Base-by-base conservation (phyloP, 73 alveolate genomes). In the Symbiodinium pilosum region DNA sequence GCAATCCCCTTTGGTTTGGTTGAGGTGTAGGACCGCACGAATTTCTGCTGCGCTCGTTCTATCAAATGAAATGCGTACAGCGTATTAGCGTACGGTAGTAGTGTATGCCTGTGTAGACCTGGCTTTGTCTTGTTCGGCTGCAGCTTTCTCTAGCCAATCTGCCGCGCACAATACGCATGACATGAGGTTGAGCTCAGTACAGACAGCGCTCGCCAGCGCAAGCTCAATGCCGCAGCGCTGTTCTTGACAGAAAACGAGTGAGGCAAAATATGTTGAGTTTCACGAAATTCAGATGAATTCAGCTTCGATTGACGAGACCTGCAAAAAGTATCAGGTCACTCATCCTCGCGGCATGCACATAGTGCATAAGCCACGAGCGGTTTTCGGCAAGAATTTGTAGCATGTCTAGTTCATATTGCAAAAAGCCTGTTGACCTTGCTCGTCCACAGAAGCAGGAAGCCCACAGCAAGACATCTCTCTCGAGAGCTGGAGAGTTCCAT, bases 201-300 rank as follows among this genome's bases (percentile, higher is more conserved):
- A 91, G 97, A 91, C 88, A 91, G 88, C 84, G 77, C 97, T 5
- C 97, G 97, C 39, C 98, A 93, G 92, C 98, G 98, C 71, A 77
- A 75, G 98, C 98, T 93, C 92, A 93, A 93, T 43, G 54, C 98
- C 47, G 98, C 98, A 44, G 98, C 98, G 36, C 52, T 93, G 92
- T 93, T 93, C 83, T 77, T 93, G 91, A 93, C 98, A n/a, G 98
- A 93, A 64, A 93, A 93, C 71, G 98, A 93, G 84, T 93, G 97
- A 91, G 43, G 85, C 68, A 88, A 38, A 6, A 56, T n/a, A 36
- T 42, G 34, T 39, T 83, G 28, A 26, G 77, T 64, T 28, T 64
- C 77, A 64, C 77, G 36, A 64, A 18, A 64, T 64, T 26, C 77
- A 26, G 38, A 21, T 28, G 77, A 64, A 64, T 64, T 64, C 77